Evolutionary conservation across 2,329 filamentous ascomycete species (phyloP).

Genomic region (Capronia epimyces): DNA sequence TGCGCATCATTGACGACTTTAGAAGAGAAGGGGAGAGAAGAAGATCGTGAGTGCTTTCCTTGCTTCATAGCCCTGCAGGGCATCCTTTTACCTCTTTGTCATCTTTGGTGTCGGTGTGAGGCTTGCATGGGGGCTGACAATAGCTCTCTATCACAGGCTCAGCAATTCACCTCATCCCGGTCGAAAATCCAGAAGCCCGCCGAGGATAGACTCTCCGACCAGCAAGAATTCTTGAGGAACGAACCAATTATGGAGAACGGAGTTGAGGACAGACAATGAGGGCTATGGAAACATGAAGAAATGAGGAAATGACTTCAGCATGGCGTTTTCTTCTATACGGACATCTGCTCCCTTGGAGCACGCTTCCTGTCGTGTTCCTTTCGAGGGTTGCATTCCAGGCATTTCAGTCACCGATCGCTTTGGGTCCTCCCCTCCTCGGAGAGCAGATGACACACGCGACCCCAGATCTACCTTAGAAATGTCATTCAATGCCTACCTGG

Average conservation of each 20-base stretch:
- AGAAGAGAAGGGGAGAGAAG: conserved; percentile 82
- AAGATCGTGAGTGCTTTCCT: conserved; percentile 58
- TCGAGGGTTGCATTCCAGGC: neutral
- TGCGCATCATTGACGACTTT: conserved; percentile 78
- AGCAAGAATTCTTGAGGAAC: conserved; percentile 1
- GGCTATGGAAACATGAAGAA: neutral
- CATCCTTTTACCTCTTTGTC: conserved; percentile 2
- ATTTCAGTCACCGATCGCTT: too few relatives aligned
- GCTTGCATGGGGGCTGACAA: neutral
- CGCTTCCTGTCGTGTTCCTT: neutral
- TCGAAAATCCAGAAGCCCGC: conserved; percentile 28
- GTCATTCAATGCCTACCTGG: too few relatives aligned
- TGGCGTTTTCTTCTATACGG: neutral
- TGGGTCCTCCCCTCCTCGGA: too few relatives aligned
- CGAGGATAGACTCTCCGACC: conserved; percentile 29
- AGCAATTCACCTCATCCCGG: conserved; percentile 26
- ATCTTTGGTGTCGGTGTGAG: neutral
- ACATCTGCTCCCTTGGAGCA: neutral
- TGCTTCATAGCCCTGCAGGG: neutral
- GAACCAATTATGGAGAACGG: neutral
- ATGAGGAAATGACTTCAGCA: neutral
- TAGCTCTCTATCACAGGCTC: conserved; percentile 11
- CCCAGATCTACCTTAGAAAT: too few relatives aligned
- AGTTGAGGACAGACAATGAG: neutral
- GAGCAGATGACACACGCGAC: too few relatives aligned